Evolutionary conservation across 2,329 filamentous ascomycete species (phyloP).

Genomic region (Penicillium sp.): DNA sequence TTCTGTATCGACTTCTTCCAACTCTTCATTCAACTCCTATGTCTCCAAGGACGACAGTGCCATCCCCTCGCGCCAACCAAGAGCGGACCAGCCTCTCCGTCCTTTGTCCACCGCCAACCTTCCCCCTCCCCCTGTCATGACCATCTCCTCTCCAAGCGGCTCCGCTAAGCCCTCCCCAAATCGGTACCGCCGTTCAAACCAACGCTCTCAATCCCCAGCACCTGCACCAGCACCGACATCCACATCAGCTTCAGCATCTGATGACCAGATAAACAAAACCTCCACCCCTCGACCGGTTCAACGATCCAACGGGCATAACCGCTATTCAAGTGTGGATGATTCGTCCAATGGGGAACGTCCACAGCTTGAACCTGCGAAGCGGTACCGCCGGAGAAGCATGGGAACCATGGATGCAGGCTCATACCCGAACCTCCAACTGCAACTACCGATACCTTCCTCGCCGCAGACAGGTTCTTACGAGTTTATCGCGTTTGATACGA

Average conservation of each 20-base stretch:
- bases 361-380: conserved; percentile 68
- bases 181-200: conserved; percentile 72
- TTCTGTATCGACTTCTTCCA: conserved; percentile 56
- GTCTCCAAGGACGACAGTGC: conserved; percentile 52
- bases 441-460: conserved; percentile 33
- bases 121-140: conserved; percentile 53
- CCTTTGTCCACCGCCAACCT: conserved; percentile 52
- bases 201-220: conserved; percentile 33
- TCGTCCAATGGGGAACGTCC: conserved; percentile 54
- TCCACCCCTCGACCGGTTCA: conserved; percentile 34
- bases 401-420: conserved; percentile 59
- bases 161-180: conserved; percentile 69
- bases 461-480: conserved; percentile 35
- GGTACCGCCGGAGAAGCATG: conserved; percentile 80
- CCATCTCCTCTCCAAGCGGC: conserved; percentile 50
- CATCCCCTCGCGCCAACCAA: conserved; percentile 41
- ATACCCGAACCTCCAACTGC: conserved; percentile 37
- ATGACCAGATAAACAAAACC: conserved; percentile 45
- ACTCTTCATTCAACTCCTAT: conserved; percentile 46
- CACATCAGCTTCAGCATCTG: conserved; percentile 12
- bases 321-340: conserved; percentile 67
- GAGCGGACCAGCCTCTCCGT: conserved; percentile 38
- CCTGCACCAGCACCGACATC: background rate
- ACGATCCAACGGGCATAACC: conserved; percentile 53
- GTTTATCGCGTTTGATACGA: conserved; percentile 32